Evolutionary conservation across 108 stramenopile genomes (phyloP).

Genomic region (Nitzschia sp.): DNA sequence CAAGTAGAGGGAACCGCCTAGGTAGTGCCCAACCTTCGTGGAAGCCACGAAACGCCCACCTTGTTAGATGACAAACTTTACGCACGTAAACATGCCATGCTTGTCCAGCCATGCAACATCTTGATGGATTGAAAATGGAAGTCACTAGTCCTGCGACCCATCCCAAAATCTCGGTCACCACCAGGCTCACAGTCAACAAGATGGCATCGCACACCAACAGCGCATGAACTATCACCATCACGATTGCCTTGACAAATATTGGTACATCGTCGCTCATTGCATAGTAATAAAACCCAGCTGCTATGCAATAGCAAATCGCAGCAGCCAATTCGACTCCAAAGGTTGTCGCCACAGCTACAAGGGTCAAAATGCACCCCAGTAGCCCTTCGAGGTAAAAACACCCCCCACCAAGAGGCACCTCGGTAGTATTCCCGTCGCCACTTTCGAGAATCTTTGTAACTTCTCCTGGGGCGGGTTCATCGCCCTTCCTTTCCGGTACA

Average conservation of each 20-base stretch:
- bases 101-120: not conserved
- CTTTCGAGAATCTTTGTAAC: not conserved
- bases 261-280: not conserved
- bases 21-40: not conserved
- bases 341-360: slow-evolving; percentile 1
- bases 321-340: slow-evolving; percentile 7
- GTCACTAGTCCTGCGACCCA: not conserved
- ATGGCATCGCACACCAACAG: slow-evolving; percentile 8
- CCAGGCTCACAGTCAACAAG: not conserved
- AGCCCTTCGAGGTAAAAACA: slow-evolving; percentile 11
- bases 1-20: not conserved
- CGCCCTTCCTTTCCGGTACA: not conserved
- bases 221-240: slow-evolving; percentile 1
- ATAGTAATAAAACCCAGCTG: slow-evolving; percentile 4
- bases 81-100: slow-evolving; percentile 13
- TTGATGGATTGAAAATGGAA: slow-evolving; percentile 3
- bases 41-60: slow-evolving; percentile 26
- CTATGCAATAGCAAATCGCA: not conserved
- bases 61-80: slow-evolving; percentile 14
- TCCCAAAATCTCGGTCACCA: slow-evolving; percentile 8
- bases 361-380: not conserved
- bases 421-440: not conserved
- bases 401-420: not conserved
- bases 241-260: not conserved
- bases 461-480: not conserved